Base-by-base conservation (phyloP, 257 asterid genomes). In the Nyctanthes arbortristis region DNA sequence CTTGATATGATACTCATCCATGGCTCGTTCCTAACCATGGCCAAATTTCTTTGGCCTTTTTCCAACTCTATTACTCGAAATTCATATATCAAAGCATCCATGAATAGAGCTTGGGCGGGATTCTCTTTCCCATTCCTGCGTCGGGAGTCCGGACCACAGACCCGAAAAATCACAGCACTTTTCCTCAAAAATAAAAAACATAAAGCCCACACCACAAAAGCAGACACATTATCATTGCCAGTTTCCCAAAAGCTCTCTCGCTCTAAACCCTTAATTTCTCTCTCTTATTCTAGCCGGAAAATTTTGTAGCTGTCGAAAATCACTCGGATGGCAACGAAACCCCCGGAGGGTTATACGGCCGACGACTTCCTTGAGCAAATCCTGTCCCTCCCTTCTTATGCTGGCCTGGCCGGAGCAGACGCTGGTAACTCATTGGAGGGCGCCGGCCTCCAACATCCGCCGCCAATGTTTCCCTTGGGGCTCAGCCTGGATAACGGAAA, bases 301-400 rank as follows among this genome's bases (percentile, higher is more conserved):
- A 9, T 32, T 54, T 62, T 36, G 45, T 67, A 4, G 4, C 55
- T 11, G 28, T 64, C 54, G 39, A 10, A 22, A 25, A 32, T 43
- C 68, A 37, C 84, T 70, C 73, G 67, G 75, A 88, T 88, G 93
- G 75, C 92, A 39, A 13, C 75, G 1, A 83, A 86, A 57, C 90
- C 84, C n/a, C 84, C 87, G 58, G 94, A 88, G 54, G 89, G 85
- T 3, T 88, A 81, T 76, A 47, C 85, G 56, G 73, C 88, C 20
- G 95, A 88, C 61, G 95, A 90, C 65, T 90, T 90, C 82, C 83
- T 90, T 55, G 96, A 90, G 84, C 97, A 90, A 75, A 90, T 90
- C 68, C 92, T 90, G 10, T 80, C 86, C 47, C 84, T 90, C 74
- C 87, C 97, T 76, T 52, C 90, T 22, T 88, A 84, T 75, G 73